Evolutionary conservation across 768 basidiomycete species (phyloP), one percentile per base, ranked within the genome.

Genomic region (Bullera alba): DNA sequence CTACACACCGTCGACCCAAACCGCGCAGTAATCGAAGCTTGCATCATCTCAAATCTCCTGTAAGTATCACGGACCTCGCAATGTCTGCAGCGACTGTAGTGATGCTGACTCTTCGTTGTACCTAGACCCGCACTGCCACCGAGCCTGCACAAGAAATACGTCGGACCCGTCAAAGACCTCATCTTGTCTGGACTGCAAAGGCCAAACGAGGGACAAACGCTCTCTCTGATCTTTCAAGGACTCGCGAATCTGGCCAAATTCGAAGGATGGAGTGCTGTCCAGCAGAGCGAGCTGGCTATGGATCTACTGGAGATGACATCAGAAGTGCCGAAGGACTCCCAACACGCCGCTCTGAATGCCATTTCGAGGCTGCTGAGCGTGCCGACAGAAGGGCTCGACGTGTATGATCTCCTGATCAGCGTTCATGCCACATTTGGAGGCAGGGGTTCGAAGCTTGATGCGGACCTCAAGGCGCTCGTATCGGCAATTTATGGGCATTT

Each of bases 41-140:
- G 65, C 39, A 62, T 67, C 44, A 62, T 67, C 46, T 65, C 63
- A 43, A 67, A 67, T 43, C 42, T 67, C 0, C 42, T 67, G 65
- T 67, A 25, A 26, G 42, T 23, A 8, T 29, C 8, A 26, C n/a
- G n/a, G n/a, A n/a, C n/a, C n/a, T n/a, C n/a, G n/a, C n/a, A n/a
- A n/a, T n/a, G n/a, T n/a, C n/a, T n/a, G n/a, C n/a, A n/a, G n/a
- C n/a, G n/a, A n/a, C n/a, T n/a, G n/a, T n/a, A 34, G n/a, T n/a
- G n/a, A 34, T n/a, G 32, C 32, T 49, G 26, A 42, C 51, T 10
- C n/a, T 12, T 32, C 51, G 19, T 39, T 17, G 42, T 26, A 16
- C 30, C 10, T 46, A 67, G 65, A n/a, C 62, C 60, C 6, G 65
- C 63, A 15, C 54, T 67, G 10, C 65, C 65, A 1, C 34, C 48